Percentiles rank a stretch among this genome's conserved stretches.
phyloP scores from a whole-genome alignment of 768 basidiomycete species.

The Suillus clintonianus region DNA sequence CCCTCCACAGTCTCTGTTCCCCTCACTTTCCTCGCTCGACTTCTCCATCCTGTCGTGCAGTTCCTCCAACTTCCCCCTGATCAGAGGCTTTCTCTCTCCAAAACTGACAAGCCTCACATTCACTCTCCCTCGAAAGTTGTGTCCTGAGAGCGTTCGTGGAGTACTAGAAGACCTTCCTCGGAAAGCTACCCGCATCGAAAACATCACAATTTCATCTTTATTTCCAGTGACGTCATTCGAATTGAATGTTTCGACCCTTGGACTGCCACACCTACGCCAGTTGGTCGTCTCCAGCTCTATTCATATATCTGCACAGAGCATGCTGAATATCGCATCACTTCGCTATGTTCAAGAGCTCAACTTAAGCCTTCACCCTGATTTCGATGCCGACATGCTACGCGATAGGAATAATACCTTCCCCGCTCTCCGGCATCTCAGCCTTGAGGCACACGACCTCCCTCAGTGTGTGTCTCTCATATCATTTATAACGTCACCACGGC shows the following conservation, averaged over 20 bases:
- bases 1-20: conserved; percentile 24
- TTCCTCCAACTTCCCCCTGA: conserved; percentile 18
- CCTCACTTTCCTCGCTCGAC: conserved; percentile 26
- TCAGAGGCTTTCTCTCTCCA: conserved; percentile 21
- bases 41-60: conserved; percentile 27
- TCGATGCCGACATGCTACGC: conserved; percentile 15
- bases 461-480: conserved; percentile 29
- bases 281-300: conserved; percentile 26
- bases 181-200: conserved; percentile 19
- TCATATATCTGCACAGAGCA: conserved; percentile 22
- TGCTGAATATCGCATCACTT: conserved; percentile 22
- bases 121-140: conserved; percentile 23
- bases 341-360: conserved; percentile 24
- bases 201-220: conserved; percentile 22
- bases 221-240: conserved; percentile 11
- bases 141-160: conserved; percentile 16
- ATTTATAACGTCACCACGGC: conserved; percentile 22
- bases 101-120: conserved; percentile 23
- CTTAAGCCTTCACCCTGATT: conserved; percentile 19
- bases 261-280: conserved; percentile 22
- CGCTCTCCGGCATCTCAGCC: conserved; percentile 22
- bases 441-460: conserved; percentile 24
- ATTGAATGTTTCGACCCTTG: conserved; percentile 16
- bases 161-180: conserved; percentile 25
- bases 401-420: conserved; percentile 16